Percentiles rank a stretch among this genome's conserved stretches.
phyloP scores from a whole-genome alignment of 2,329 filamentous ascomycete species.

The Coniochaeta hoffmannii region DNA sequence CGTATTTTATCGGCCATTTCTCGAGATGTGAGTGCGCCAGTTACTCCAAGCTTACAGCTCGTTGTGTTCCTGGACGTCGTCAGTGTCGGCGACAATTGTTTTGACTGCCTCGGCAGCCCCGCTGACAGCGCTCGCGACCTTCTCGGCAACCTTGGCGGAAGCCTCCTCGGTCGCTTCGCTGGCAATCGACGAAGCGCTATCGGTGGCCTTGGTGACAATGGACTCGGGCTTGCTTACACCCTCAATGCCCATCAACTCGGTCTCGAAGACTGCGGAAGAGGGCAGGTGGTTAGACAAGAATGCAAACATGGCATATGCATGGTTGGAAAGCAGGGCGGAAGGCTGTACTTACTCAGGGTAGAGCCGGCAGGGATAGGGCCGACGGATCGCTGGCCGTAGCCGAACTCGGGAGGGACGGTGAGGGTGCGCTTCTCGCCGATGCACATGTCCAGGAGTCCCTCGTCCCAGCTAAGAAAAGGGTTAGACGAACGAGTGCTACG shows the following conservation, averaged over 20 bases:
- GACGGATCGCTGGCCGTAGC: conserved; percentile 68
- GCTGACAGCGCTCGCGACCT: conserved; percentile 35
- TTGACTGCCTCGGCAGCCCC: conserved; percentile 46
- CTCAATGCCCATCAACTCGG: conserved; percentile 76
- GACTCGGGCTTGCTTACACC: conserved; percentile 54
- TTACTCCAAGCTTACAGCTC: conserved; percentile 39
- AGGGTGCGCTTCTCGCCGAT: conserved; percentile 85
- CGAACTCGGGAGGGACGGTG: conserved; percentile 81
- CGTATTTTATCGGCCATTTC: neutral
- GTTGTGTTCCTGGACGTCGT: conserved; percentile 50
- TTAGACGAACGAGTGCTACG: conserved; percentile 11
- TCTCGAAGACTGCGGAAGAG: conserved; percentile 66
- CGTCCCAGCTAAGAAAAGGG: conserved; percentile 63
- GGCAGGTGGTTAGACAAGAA: neutral
- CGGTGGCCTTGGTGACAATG: conserved; percentile 32
- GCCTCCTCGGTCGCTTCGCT: conserved; percentile 22
- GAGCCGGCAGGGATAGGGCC: conserved; percentile 79
- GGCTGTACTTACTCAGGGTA: conserved; percentile 58
- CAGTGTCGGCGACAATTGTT: conserved; percentile 44
- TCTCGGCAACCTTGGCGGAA: conserved; percentile 34
- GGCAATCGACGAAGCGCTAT: conserved; percentile 10
- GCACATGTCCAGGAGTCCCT: conserved; percentile 89
- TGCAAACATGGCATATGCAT: conserved; percentile 4
- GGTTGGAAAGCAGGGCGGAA: neutral
- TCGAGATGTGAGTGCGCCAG: neutral